Evolutionary conservation across 1,139 yeast genomes (phyloP).

Genomic region (Keqinozyma sinolaborantium): DNA sequence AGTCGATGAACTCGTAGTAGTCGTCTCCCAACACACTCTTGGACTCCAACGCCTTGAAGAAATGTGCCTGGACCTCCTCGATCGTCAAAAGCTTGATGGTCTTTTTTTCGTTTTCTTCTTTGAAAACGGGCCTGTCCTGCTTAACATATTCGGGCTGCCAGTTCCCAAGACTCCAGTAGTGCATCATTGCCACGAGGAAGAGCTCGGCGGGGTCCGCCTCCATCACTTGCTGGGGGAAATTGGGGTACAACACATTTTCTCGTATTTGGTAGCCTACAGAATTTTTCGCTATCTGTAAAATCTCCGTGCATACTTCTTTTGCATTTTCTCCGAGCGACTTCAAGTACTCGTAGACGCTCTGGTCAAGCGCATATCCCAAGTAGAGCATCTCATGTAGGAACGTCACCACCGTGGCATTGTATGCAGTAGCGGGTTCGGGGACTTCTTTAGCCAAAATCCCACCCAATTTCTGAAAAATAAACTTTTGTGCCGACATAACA

Average conservation of each 20-base stretch:
- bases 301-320: not conserved
- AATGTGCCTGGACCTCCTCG: constrained; percentile 5
- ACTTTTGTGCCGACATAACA: too few species aligned
- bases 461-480: not conserved
- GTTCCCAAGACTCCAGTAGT: constrained; percentile 6
- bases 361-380: not conserved
- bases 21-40: constrained; percentile 6
- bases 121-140: not conserved
- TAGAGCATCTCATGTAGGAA: not conserved
- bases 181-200: constrained; percentile 6
- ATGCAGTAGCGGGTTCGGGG: not conserved
- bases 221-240: constrained; percentile 10
- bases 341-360: not conserved
- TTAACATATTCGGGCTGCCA: constrained; percentile 3
- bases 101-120: not conserved
- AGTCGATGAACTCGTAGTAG: constrained; percentile 3
- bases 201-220: constrained; percentile 4
- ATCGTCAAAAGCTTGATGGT: not conserved
- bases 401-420: not conserved
- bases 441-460: not conserved
- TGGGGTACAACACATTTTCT: constrained; percentile 4
- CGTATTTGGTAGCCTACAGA: not conserved
- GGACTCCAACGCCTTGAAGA: constrained; percentile 5
- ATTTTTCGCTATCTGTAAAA: not conserved
- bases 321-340: not conserved